Evolutionary conservation across 345 rosid species (phyloP).

Genomic region (Schrenkiella parvula): DNA sequence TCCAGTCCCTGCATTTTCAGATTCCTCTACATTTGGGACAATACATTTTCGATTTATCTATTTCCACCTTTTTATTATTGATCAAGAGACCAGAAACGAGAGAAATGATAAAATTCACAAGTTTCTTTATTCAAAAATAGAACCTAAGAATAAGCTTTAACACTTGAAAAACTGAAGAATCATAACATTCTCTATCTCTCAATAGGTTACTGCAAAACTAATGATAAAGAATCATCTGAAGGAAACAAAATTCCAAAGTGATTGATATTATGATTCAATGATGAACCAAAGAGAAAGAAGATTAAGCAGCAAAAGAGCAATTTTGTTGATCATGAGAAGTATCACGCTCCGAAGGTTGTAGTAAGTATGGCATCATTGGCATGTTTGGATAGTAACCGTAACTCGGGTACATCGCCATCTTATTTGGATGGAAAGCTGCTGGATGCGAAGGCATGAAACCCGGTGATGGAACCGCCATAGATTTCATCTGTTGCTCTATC

Average conservation of each 20-base stretch:
- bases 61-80: background rate
- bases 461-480: slow-evolving; percentile 48
- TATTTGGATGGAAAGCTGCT: slow-evolving; percentile 56
- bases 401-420: slow-evolving; percentile 56
- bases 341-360: slow-evolving; percentile 54
- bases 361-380: slow-evolving; percentile 87
- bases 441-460: slow-evolving; percentile 49
- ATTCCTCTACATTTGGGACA: background rate
- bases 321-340: slow-evolving; percentile 82
- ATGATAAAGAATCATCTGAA: slow-evolving; percentile 20
- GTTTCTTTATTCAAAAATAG: slow-evolving; percentile 22
- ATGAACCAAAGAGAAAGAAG: background rate
- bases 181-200: background rate
- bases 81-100: background rate
- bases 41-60: background rate
- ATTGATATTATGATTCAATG: slow-evolving; percentile 9
- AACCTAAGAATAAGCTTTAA: background rate
- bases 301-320: slow-evolving; percentile 73
- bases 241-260: slow-evolving; percentile 14
- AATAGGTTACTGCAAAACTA: slow-evolving; percentile 7
- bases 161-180: background rate
- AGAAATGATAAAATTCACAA: background rate
- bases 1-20: background rate
- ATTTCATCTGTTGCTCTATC: slow-evolving; percentile 68
- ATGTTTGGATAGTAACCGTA: slow-evolving; percentile 51